Percentiles rank a stretch among this genome's conserved stretches.
These are phyloP conservation scores for Lactuca saligna DNA, from an alignment of 129 eudicot genomes.

Conservation along the genomic window DNA sequence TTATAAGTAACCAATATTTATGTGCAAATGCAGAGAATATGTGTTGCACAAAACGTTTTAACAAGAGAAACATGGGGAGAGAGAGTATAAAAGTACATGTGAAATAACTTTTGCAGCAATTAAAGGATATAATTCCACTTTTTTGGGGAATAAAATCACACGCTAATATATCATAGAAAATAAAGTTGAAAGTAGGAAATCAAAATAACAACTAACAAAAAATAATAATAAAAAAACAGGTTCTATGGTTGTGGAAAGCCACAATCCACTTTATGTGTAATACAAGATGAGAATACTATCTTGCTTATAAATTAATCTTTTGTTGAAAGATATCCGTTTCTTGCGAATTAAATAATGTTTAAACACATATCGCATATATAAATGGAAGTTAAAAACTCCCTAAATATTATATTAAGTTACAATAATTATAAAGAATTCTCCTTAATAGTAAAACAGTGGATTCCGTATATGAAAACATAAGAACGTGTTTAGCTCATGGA, in stretches of 20 bases:
- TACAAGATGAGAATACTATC: conserved; percentile 31
- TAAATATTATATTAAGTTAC: neutral
- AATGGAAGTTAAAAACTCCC: too few species aligned
- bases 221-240: neutral
- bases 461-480: too few species aligned
- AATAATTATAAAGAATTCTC: neutral
- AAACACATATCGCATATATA: neutral
- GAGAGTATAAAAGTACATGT: conserved; percentile 15
- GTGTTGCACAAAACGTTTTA: conserved; percentile 16
- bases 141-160: conserved; percentile 22
- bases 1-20: conserved; percentile 15
- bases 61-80: neutral
- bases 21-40: conserved; percentile 27
- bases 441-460: neutral
- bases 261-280: conserved; percentile 30
- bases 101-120: conserved; percentile 42
- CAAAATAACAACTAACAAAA: neutral
- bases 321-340: conserved; percentile 25
- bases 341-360: conserved; percentile 11
- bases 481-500: neutral
- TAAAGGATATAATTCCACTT: conserved; percentile 32
- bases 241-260: conserved; percentile 33
- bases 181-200: neutral
- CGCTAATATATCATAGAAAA: conserved; percentile 1
- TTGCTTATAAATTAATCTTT: conserved; percentile 6